These are phyloP conservation scores for Amoebophrya sp. DNA, from an alignment of 169 alveolate species.

Conservation along the genomic window DNA sequence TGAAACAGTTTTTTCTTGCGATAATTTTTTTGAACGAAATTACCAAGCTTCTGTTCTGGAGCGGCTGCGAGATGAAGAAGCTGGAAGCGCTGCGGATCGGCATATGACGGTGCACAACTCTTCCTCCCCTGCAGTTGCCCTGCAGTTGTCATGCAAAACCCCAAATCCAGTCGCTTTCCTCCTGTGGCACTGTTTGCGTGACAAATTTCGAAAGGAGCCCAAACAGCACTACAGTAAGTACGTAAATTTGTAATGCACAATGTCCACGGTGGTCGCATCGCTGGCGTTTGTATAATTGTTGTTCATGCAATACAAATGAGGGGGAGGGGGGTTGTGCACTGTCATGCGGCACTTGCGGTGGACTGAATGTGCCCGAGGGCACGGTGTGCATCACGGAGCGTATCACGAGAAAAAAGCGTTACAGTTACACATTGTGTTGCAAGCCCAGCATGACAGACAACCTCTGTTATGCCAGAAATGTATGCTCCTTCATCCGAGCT, in stretches of 20 bases:
- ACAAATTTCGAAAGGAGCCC: not conserved
- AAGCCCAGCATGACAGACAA: not conserved
- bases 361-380: not conserved
- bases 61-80: not conserved
- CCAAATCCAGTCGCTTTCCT: not conserved
- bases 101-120: not conserved
- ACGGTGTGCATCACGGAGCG: not conserved
- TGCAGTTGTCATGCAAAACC: not conserved
- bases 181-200: not conserved
- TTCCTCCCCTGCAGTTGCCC: not conserved
- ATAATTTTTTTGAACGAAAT: not conserved
- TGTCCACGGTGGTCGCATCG: too few species aligned
- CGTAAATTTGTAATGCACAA: not conserved
- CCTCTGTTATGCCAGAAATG: not conserved
- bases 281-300: not conserved
- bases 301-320: not conserved
- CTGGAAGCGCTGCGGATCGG: not conserved
- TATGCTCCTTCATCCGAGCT: not conserved
- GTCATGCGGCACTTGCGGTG: not conserved
- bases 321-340: not conserved
- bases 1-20: not conserved
- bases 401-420: not conserved
- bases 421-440: not conserved
- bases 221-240: not conserved
- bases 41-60: not conserved